Evolutionary conservation across 805 yeast genomes (phyloP), one percentile per base, ranked within the genome.

Genomic region (Saturnispora saitoi): DNA sequence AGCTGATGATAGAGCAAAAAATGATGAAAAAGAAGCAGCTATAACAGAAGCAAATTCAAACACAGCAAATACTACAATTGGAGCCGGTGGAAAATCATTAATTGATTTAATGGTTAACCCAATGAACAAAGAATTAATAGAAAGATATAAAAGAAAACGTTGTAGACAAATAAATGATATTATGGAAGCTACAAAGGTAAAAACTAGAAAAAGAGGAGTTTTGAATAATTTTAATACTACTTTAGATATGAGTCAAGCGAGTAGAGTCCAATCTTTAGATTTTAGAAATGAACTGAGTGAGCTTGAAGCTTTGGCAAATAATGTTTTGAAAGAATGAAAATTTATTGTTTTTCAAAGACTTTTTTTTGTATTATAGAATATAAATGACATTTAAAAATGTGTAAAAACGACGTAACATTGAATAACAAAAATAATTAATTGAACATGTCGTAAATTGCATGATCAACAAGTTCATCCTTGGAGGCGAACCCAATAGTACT

Each of bases 281-380:
- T 15, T 29, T 24, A 22, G 22, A 34, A 36, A 28, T 28, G 42
- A 47, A 31, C 20, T 47, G 24, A 31, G 42, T 20, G 46, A 47
- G 32, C 37, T 47, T 15, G 37, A 42, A 30, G 53, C 55, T 22
- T 50, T 63, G n/a, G 58, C 65, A 14, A 63, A 58, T 37, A 57
- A 57, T 12, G 47, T 63, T 28, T 43, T 63, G 24, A 48, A 56
- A 28, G 49, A 51, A 12, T 51, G 44, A 42, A n/a, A 14, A 7
- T 7, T 14, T 32, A 22, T 10, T 12, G 40, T 17, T 38, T 12
- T 17, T 22, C 20, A 39, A 20, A 43, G 34, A 29, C 31, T 22
- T 10, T 24, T 29, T 34, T 43, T 17, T 41, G 11, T 37, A 34
- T 15, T 12, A 9, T 34, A 34, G 22, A 17, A 17, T 19, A 12